Conservation (phyloP, 225 moss, liverwort and hornwort species). For the Marchantia paleacea region DNA sequence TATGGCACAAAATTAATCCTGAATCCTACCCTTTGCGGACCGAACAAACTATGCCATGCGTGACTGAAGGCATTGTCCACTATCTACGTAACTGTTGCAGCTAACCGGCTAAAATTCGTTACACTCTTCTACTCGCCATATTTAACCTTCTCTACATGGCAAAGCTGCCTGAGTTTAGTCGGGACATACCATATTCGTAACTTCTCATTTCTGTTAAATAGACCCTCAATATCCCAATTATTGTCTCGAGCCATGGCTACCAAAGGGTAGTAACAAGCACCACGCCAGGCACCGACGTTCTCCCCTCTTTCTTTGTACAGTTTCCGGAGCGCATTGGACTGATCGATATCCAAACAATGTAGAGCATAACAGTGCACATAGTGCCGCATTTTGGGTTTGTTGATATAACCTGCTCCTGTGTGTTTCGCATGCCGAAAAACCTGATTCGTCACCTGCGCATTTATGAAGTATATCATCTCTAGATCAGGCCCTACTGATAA, state of each 20-base stretch:
- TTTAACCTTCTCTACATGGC: slow-evolving; percentile 92
- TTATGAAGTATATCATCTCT: neutral
- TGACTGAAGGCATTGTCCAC: slow-evolving; percentile 15
- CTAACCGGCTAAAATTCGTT: slow-evolving; percentile 23
- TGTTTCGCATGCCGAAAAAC: slow-evolving; percentile 97
- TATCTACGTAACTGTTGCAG: slow-evolving; percentile 18
- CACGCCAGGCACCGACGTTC: slow-evolving; percentile 97
- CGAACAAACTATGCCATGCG: slow-evolving; percentile 12
- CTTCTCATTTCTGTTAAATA: slow-evolving; percentile 93
- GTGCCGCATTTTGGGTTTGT: slow-evolving; percentile 99
- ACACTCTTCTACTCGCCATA: slow-evolving; percentile 65
- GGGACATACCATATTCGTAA: slow-evolving; percentile 99
- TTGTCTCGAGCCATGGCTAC: slow-evolving; percentile 86
- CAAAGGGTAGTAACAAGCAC: slow-evolving; percentile 82
- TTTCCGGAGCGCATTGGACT: slow-evolving; percentile 83
- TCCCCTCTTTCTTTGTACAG: slow-evolving; percentile 89
- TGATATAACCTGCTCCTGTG: slow-evolving; percentile 96
- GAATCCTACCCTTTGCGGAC: slow-evolving; percentile 28
- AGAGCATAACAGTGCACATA: slow-evolving; percentile 99
- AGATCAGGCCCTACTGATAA: neutral
- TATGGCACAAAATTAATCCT: slow-evolving; percentile 36
- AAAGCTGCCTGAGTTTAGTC: slow-evolving; percentile 91
- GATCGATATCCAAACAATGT: slow-evolving; percentile 83
- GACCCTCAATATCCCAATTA: slow-evolving; percentile 98
- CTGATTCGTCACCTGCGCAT: slow-evolving; percentile 87